Percentiles rank a stretch among this genome's conserved stretches.
phyloP scores from a whole-genome alignment of 495 filamentous ascomycete genomes.

The Cercophora samala region DNA sequence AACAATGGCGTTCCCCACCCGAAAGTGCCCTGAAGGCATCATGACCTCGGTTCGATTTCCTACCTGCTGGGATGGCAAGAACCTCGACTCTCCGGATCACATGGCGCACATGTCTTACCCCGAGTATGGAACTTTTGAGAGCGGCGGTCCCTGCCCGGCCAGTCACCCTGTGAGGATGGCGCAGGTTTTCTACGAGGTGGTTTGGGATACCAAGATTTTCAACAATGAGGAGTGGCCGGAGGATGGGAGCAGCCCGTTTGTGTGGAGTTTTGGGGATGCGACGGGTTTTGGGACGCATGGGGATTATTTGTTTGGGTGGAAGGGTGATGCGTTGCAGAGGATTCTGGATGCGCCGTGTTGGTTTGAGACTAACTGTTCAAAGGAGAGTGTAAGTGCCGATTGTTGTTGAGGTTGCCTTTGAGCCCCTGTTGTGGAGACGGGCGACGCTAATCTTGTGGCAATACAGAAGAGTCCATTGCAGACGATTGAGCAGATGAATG shows the following conservation, averaged over 20 bases:
- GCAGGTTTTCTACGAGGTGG: slow-evolving; percentile 48
- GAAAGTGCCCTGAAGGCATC: slow-evolving; percentile 45
- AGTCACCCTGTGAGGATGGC: slow-evolving; percentile 47
- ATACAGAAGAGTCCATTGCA: slow-evolving; percentile 38
- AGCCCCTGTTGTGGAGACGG: not conserved
- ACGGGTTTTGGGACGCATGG: slow-evolving; percentile 20
- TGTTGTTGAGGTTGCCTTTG: not conserved
- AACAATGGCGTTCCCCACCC: slow-evolving; percentile 43
- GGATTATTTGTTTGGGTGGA: slow-evolving; percentile 34
- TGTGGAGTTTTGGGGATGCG: slow-evolving; percentile 30
- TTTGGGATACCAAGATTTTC: slow-evolving; percentile 49
- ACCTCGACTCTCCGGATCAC: slow-evolving; percentile 55
- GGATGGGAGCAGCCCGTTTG: slow-evolving; percentile 40
- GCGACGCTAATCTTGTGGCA: not conserved
- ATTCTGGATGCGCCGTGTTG: slow-evolving; percentile 43
- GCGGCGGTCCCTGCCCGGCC: slow-evolving; percentile 42
- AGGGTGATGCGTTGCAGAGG: slow-evolving; percentile 41
- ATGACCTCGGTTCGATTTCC: slow-evolving; percentile 52
- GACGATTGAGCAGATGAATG: slow-evolving; percentile 37
- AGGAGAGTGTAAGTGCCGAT: not conserved
- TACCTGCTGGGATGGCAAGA: slow-evolving; percentile 55
- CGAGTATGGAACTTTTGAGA: slow-evolving; percentile 33
- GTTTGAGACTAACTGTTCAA: slow-evolving; percentile 42
- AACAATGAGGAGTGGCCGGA: slow-evolving; percentile 42
- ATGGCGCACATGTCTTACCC: slow-evolving; percentile 50